phyloP scores from a whole-genome alignment of 768 basidiomycete species.

The Cytidiella melzeri region DNA sequence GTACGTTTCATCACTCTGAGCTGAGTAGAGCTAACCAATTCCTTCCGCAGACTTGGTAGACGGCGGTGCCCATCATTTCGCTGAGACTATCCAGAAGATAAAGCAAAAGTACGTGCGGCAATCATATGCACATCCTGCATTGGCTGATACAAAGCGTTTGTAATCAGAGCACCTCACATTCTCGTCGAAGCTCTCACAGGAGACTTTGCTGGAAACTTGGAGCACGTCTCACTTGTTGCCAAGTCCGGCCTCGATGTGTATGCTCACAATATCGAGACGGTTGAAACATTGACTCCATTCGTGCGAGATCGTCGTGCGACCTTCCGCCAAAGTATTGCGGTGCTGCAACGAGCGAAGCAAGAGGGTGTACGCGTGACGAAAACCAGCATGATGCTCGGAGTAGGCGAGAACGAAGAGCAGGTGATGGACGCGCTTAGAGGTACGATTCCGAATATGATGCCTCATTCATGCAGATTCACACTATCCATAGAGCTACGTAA shows the following conservation, averaged over 20 bases:
- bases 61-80: slow-evolving; percentile 91
- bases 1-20: slow-evolving; percentile 36
- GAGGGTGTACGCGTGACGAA: slow-evolving; percentile 87
- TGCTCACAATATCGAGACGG: slow-evolving; percentile 96
- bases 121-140: background rate
- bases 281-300: slow-evolving; percentile 89
- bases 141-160: too few species aligned
- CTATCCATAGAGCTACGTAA: slow-evolving; percentile 72
- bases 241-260: slow-evolving; percentile 95
- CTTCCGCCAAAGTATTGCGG: slow-evolving; percentile 77
- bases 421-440: slow-evolving; percentile 78
- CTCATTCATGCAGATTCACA: slow-evolving; percentile 2
- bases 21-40: background rate
- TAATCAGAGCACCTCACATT: slow-evolving; percentile 88
- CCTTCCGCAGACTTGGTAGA: slow-evolving; percentile 73
- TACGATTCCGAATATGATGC: slow-evolving; percentile 28
- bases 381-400: slow-evolving; percentile 97
- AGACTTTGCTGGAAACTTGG: slow-evolving; percentile 80
- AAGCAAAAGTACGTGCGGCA: slow-evolving; percentile 76
- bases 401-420: slow-evolving; percentile 86
- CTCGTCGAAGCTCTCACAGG: slow-evolving; percentile 95
- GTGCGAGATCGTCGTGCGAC: slow-evolving; percentile 94
- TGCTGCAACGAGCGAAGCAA: slow-evolving; percentile 78
- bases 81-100: slow-evolving; percentile 90
- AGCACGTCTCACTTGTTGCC: slow-evolving; percentile 77